These are phyloP conservation scores for Paraglomus occultum DNA, from an alignment of 192 early-diverging fungal species.

Conservation along the genomic window DNA sequence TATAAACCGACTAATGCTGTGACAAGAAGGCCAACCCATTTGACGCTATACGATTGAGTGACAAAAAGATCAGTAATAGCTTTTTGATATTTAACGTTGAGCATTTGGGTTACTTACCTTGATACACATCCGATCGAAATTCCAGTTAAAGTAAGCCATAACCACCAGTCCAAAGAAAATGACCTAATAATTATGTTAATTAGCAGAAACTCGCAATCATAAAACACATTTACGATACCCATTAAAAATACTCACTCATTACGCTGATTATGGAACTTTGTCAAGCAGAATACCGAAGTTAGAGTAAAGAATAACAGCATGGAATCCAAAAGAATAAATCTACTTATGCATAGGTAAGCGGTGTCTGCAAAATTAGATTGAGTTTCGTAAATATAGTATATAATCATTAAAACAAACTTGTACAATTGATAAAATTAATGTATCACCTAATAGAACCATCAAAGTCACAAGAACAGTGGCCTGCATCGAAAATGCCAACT, in stretches of 20 bases:
- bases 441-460: conserved; percentile 76
- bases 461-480: conserved; percentile 72
- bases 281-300: conserved; percentile 62
- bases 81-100: neutral
- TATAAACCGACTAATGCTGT: conserved; percentile 88
- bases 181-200: conserved; percentile 44
- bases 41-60: conserved; percentile 56
- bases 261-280: conserved; percentile 74
- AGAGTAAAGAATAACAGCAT: conserved; percentile 91
- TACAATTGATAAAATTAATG: neutral
- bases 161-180: conserved; percentile 87
- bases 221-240: neutral
- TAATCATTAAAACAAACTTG: neutral
- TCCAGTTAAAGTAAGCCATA: conserved; percentile 85
- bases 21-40: conserved; percentile 96
- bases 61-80: conserved; percentile 9
- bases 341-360: conserved; percentile 73
- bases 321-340: conserved; percentile 94
- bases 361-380: conserved; percentile 50
- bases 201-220: neutral
- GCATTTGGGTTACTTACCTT: conserved; percentile 45
- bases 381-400: neutral
- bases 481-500: conserved; percentile 65
- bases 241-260: conserved; percentile 38
- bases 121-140: conserved; percentile 79